Evolutionary conservation across 2,329 filamentous ascomycete genomes (phyloP).

Genomic region (Penicillium nordicum): DNA sequence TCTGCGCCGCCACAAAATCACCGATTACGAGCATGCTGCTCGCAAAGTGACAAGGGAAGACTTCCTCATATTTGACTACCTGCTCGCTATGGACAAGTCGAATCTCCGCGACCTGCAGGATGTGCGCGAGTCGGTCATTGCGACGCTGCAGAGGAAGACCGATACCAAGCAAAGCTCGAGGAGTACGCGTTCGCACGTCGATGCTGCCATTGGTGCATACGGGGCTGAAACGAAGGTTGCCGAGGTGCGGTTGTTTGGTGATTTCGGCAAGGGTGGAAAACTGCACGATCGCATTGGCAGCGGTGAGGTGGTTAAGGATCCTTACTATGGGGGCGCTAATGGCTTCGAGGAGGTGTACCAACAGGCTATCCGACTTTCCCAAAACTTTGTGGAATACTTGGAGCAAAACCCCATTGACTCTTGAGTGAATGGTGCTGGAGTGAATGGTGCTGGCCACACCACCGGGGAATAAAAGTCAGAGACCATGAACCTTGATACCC

Average conservation of each 20-base stretch:
- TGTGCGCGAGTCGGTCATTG: conserved; percentile 52
- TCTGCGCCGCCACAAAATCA: conserved; percentile 70
- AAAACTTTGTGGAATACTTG: conserved; percentile 67
- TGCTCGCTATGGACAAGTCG: conserved; percentile 87
- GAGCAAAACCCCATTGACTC: conserved; percentile 27
- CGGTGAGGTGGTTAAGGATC: conserved; percentile 75
- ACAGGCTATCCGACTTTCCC: conserved; percentile 73
- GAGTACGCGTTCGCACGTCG: conserved; percentile 38
- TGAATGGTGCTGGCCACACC: not conserved
- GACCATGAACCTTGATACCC: conserved; percentile 18
- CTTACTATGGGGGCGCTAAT: conserved; percentile 83
- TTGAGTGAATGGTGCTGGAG: not conserved
- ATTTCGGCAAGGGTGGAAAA: conserved; percentile 62
- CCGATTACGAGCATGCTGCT: conserved; percentile 70
- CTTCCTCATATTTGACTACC: conserved; percentile 83
- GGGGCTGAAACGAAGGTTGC: conserved; percentile 42
- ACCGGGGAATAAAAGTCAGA: not conserved
- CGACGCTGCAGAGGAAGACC: conserved; percentile 44
- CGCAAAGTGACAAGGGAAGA: conserved; percentile 70
- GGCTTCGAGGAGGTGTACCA: conserved; percentile 85
- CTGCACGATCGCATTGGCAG: conserved; percentile 36
- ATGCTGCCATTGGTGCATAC: conserved; percentile 30
- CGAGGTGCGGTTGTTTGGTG: conserved; percentile 76
- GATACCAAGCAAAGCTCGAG: conserved; percentile 23
- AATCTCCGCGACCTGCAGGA: conserved; percentile 71